These are phyloP conservation scores for Didymella segeticola DNA, from an alignment of 2,329 filamentous ascomycete species.

Conservation along the genomic window DNA sequence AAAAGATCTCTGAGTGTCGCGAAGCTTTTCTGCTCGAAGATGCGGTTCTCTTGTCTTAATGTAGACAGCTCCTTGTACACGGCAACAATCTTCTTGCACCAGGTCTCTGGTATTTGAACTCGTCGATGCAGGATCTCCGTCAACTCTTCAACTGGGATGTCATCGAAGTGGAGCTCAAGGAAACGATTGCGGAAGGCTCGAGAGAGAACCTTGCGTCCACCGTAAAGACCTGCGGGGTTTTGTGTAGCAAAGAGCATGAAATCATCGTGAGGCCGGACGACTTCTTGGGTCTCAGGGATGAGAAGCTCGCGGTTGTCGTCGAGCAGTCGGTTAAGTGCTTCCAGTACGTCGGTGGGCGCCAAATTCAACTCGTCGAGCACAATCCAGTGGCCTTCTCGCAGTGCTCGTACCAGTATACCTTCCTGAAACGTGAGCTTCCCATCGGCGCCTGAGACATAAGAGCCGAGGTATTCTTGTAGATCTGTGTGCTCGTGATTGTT, in stretches of 20 bases:
- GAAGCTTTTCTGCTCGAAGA: slow-evolving; percentile 98
- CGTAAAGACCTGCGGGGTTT: slow-evolving; percentile 94
- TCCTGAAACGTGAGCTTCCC: slow-evolving; percentile 92
- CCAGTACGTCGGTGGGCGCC: slow-evolving; percentile 94
- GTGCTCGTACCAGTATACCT: slow-evolving; percentile 88
- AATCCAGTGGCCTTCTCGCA: slow-evolving; percentile 95
- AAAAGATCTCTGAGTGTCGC: slow-evolving; percentile 96
- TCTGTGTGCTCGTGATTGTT: slow-evolving; percentile 99
- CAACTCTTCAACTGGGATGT: slow-evolving; percentile 94
- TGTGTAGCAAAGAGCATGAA: slow-evolving; percentile 99
- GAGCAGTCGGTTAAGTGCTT: slow-evolving; percentile 91
- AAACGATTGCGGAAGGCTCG: slow-evolving; percentile 97
- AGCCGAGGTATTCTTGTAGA: slow-evolving; percentile 95
- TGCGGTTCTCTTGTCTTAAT: slow-evolving; percentile 83
- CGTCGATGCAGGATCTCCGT: slow-evolving; percentile 89
- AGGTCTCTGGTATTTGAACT: slow-evolving; percentile 87
- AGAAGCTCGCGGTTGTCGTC: slow-evolving; percentile 96
- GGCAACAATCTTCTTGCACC: slow-evolving; percentile 87
- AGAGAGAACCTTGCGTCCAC: slow-evolving; percentile 90
- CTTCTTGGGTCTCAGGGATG: slow-evolving; percentile 94
- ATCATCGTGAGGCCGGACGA: slow-evolving; percentile 88
- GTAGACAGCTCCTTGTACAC: slow-evolving; percentile 94
- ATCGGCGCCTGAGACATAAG: slow-evolving; percentile 84
- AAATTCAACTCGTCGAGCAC: slow-evolving; percentile 97
- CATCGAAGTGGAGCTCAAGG: slow-evolving; percentile 94